Conservation (phyloP, 805 yeast genomes). For the Candida tibetensis region DNA sequence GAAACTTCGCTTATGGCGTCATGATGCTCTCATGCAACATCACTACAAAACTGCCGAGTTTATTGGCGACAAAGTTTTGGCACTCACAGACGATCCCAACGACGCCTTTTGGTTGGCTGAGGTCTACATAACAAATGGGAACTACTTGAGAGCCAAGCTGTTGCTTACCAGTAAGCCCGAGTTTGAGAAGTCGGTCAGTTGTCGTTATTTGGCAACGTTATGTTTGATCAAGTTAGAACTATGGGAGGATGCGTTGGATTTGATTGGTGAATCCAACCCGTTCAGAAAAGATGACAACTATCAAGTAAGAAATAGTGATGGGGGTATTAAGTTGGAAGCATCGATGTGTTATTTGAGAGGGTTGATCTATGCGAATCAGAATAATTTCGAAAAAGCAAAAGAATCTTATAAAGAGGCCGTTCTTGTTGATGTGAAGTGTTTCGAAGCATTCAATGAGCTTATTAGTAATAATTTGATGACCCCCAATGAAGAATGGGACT, state of each 20-base stretch:
- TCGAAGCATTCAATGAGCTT: conserved; percentile 84
- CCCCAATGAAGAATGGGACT: conserved; percentile 85
- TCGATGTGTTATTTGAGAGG: conserved; percentile 87
- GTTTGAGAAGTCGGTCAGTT: conserved; percentile 61
- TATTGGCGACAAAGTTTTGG: conserved; percentile 85
- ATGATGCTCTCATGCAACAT: conserved; percentile 89
- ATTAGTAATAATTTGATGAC: conserved; percentile 69
- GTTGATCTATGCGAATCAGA: conserved; percentile 73
- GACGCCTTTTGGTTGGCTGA: conserved; percentile 98
- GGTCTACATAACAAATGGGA: conserved; percentile 73
- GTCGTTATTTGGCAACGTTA: conserved; percentile 77
- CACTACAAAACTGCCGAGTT: conserved; percentile 87
- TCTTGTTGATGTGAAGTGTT: conserved; percentile 84
- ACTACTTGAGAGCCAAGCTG: conserved; percentile 75
- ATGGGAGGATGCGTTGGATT: conserved; percentile 86
- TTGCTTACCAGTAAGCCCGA: conserved; percentile 55
- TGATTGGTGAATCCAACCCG: conserved; percentile 81
- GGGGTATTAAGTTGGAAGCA: conserved; percentile 84
- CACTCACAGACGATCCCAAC: conserved; percentile 80
- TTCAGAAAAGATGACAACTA: conserved; percentile 46
- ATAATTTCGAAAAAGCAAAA: conserved; percentile 81
- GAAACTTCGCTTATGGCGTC: conserved; percentile 84
- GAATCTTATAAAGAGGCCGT: conserved; percentile 86
- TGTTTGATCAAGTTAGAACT: conserved; percentile 68
- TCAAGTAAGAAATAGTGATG: conserved; percentile 56